phyloP scores from a whole-genome alignment of 1,284 basidiomycete species.

The Baeospora myosura region DNA sequence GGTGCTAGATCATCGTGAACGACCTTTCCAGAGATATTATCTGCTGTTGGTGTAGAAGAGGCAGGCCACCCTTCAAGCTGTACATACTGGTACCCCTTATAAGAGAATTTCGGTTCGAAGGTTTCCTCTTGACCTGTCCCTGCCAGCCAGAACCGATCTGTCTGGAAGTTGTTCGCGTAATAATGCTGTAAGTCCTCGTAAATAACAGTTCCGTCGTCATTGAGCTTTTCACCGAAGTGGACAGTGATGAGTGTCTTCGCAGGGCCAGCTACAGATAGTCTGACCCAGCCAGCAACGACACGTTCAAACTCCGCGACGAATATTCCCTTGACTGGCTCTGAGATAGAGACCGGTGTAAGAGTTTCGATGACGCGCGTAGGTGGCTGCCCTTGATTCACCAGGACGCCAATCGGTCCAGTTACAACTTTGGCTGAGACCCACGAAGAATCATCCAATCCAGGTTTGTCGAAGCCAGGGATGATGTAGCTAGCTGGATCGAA shows the following conservation, averaged over 20 bases:
- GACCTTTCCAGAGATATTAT: slow-evolving; percentile 15
- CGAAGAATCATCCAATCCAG: slow-evolving; percentile 15
- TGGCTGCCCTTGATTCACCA: slow-evolving; percentile 17
- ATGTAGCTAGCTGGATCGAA: slow-evolving; percentile 17
- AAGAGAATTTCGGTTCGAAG: slow-evolving; percentile 19
- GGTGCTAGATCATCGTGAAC: slow-evolving; percentile 16
- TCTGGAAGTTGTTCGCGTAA: slow-evolving; percentile 19
- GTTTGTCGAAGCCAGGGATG: slow-evolving; percentile 16
- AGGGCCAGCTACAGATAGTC: slow-evolving; percentile 18
- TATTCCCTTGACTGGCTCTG: slow-evolving; percentile 17
- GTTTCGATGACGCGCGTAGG: slow-evolving; percentile 18
- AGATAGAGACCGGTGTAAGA: slow-evolving; percentile 18
- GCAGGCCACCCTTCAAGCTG: slow-evolving; percentile 18
- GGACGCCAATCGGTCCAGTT: slow-evolving; percentile 15
- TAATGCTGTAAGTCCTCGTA: slow-evolving; percentile 9
- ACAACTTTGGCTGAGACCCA: slow-evolving; percentile 17
- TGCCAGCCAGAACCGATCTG: slow-evolving; percentile 19
- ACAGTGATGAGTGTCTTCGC: slow-evolving; percentile 19
- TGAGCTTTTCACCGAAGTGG: slow-evolving; percentile 23
- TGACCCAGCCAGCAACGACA: slow-evolving; percentile 20
- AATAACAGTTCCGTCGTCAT: slow-evolving; percentile 13
- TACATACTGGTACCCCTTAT: slow-evolving; percentile 20
- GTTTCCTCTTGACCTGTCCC: slow-evolving; percentile 16
- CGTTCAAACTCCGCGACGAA: slow-evolving; percentile 20
- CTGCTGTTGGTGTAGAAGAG: slow-evolving; percentile 14